Evolutionary conservation across 192 early-diverging fungal genomes (phyloP).

Genomic region (Pecoramyces ruminantium): DNA sequence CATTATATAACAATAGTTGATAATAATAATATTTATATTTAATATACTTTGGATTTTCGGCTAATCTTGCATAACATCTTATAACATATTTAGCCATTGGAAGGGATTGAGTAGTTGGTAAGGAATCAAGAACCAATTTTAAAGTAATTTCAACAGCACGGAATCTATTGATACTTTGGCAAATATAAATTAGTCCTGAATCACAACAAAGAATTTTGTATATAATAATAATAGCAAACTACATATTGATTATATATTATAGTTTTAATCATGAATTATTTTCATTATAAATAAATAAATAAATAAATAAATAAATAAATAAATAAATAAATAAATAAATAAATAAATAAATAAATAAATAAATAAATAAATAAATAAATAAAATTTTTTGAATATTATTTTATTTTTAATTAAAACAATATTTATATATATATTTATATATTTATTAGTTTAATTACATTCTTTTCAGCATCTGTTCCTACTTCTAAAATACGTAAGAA

Average conservation of each 20-base stretch:
- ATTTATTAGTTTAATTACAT: too few relatives aligned
- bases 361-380: too few relatives aligned
- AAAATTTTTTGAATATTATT: too few relatives aligned
- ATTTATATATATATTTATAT: too few relatives aligned
- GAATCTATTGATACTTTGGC: constrained; percentile 80
- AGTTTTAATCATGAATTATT: too few relatives aligned
- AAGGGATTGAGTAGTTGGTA: constrained; percentile 68
- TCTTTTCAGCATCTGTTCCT: constrained; percentile 89
- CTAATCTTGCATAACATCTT: constrained; percentile 78
- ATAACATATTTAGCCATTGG: constrained; percentile 86
- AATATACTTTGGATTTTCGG: constrained; percentile 54
- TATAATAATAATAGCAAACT: constrained; percentile 93
- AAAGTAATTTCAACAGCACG: constrained; percentile 90
- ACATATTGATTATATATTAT: too few relatives aligned
- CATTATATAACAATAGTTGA: too few relatives aligned
- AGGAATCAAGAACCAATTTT: constrained; percentile 80
- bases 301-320: background rate
- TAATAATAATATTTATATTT: too few relatives aligned
- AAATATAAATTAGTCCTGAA: constrained; percentile 74
- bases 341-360: too few relatives aligned
- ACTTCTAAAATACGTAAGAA: constrained; percentile 98
- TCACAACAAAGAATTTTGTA: constrained; percentile 93
- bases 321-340: too few relatives aligned
- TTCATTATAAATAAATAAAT: too few relatives aligned
- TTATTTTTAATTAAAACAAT: too few relatives aligned